Conservation (phyloP, 2,329 filamentous ascomycete species). For the Ascosphaera aggregata region DNA sequence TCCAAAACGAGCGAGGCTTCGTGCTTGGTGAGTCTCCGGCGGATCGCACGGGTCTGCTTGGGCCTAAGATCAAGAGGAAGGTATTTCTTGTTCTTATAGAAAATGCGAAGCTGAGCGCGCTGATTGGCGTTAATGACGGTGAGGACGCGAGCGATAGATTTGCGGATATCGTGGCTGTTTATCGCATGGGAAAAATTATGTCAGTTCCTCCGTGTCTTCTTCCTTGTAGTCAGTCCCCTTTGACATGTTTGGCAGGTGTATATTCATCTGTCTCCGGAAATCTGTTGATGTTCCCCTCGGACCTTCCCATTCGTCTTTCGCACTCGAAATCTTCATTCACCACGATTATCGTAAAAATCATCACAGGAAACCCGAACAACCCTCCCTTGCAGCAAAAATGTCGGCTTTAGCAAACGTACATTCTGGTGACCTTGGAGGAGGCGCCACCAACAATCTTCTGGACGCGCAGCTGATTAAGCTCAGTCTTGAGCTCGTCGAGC, state of each 20-base stretch:
- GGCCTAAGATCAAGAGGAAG: conserved; percentile 90
- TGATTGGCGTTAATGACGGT: conserved; percentile 99
- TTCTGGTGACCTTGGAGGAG: conserved; percentile 89
- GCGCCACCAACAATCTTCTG: conserved; percentile 93
- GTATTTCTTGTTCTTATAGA: conserved; percentile 99
- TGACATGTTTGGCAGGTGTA: neutral
- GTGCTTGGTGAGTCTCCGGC: conserved; percentile 79
- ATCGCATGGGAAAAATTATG: conserved; percentile 3
- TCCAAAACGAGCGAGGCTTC: conserved; percentile 65
- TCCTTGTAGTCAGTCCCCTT: conserved; percentile 3
- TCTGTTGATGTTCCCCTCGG: conserved; percentile 2
- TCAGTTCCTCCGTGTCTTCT: conserved; percentile 1
- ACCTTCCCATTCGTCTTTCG: conserved; percentile 1
- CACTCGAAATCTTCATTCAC: no score
- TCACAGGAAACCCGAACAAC: no score
- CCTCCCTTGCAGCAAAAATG: no score
- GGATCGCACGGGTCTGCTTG: conserved; percentile 96
- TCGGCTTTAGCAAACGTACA: conserved; percentile 36
- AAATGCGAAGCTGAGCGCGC: conserved; percentile 87
- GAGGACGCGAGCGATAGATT: conserved; percentile 96
- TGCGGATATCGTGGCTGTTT: conserved; percentile 90
- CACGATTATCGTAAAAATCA: no score
- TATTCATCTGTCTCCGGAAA: conserved; percentile 4
- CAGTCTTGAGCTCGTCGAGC: conserved; percentile 82
- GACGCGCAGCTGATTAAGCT: conserved; percentile 88